phyloP scores from a whole-genome alignment of 2,329 filamentous ascomycete species.

The Aspergillus spinulosporus region DNA sequence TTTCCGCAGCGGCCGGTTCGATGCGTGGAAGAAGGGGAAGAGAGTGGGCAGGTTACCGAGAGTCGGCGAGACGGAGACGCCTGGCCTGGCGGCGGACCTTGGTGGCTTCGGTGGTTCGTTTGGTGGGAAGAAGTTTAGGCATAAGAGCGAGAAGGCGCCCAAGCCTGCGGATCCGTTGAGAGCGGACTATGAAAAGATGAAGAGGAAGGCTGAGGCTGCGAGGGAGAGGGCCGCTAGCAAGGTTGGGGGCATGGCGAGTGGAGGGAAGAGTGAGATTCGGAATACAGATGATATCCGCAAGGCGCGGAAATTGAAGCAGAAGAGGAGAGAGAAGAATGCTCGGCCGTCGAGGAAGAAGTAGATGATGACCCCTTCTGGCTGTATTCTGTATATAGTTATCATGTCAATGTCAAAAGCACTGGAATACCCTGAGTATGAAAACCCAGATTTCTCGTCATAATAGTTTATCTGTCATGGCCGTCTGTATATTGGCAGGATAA shows the following conservation, averaged over 20 bases:
- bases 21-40: constrained; percentile 86
- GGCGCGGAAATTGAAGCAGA: constrained; percentile 73
- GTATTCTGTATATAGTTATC: neutral
- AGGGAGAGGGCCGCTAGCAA: constrained; percentile 61
- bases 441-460: neutral
- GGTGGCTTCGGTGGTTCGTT: constrained; percentile 26
- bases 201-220: constrained; percentile 87
- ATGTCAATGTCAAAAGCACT: neutral
- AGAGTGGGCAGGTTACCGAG: constrained; percentile 75
- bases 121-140: constrained; percentile 68
- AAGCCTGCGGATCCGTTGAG: constrained; percentile 91
- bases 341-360: constrained; percentile 67
- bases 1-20: constrained; percentile 91
- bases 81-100: constrained; percentile 32
- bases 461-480: too few relatives aligned
- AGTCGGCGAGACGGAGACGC: constrained; percentile 75
- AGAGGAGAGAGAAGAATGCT: constrained; percentile 82
- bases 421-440: neutral
- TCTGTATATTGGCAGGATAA: too few relatives aligned
- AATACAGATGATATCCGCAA: constrained; percentile 82
- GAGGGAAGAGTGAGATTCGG: constrained; percentile 77
- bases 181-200: constrained; percentile 85
- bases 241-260: constrained; percentile 47
- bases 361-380: neutral
- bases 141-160: constrained; percentile 82